Percentiles rank a stretch among this genome's conserved stretches.
Conservation (phyloP, 2,329 filamentous ascomycete species). For the Amauroascus niger region DNA sequence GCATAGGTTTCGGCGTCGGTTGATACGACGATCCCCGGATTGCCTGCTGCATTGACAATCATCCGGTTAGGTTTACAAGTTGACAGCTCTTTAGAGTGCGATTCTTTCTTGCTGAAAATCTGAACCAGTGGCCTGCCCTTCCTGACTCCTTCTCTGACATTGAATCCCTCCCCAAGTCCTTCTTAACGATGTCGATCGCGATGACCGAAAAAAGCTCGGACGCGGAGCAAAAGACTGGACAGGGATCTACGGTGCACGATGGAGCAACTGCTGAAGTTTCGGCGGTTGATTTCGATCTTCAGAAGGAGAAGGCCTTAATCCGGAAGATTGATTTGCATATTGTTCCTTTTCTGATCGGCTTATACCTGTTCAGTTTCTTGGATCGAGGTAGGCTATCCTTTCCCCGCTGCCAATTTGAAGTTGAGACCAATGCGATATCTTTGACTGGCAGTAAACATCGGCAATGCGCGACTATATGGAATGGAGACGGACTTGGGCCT, state of each 20-base stretch:
- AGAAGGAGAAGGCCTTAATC: slow-evolving; percentile 26
- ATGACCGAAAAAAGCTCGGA: background rate
- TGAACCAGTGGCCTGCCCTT: background rate
- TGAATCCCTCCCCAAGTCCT: background rate
- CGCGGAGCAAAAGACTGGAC: background rate
- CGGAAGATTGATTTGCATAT: slow-evolving; percentile 36
- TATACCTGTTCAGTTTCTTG: slow-evolving; percentile 65
- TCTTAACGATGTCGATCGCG: background rate
- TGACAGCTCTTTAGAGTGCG: background rate
- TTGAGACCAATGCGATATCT: background rate
- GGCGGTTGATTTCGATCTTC: slow-evolving; percentile 22
- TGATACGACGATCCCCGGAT: background rate
- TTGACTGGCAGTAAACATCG: slow-evolving; percentile 53
- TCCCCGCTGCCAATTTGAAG: background rate
- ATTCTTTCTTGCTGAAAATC: background rate
- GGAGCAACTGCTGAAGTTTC: background rate
- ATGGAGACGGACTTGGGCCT: slow-evolving; percentile 55
- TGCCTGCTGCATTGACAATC: background rate
- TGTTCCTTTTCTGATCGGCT: slow-evolving; percentile 33
- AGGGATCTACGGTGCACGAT: background rate
- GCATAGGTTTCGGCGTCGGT: background rate
- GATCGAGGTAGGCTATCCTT: slow-evolving; percentile 43
- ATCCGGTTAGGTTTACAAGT: background rate
- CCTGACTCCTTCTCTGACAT: background rate
- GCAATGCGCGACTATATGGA: slow-evolving; percentile 57